Evolutionary conservation across 2,329 filamentous ascomycete species (phyloP).

Genomic region (Epichloe elymi): DNA sequence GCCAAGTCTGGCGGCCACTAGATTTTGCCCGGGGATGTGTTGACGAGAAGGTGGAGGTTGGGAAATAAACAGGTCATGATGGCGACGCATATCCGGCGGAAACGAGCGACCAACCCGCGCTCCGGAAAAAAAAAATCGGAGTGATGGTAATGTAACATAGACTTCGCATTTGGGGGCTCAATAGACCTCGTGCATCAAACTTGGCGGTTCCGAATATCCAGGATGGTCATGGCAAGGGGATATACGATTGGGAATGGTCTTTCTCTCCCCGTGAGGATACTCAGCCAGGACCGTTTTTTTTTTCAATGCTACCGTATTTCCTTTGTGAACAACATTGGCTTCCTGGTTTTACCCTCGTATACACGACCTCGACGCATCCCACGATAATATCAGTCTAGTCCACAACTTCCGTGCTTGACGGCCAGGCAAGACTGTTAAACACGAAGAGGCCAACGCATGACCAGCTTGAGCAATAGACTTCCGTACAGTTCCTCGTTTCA

Average conservation of each 20-base stretch:
- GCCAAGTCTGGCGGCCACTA: slow-evolving; percentile 36
- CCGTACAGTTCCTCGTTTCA: too few species aligned
- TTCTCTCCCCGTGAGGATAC: background rate
- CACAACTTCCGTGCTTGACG: too few species aligned
- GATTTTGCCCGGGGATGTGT: slow-evolving; percentile 11
- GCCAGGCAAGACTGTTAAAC: too few species aligned
- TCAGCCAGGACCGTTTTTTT: too few species aligned
- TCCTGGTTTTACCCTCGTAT: too few species aligned
- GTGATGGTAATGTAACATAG: slow-evolving; percentile 30
- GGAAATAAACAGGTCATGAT: slow-evolving; percentile 5
- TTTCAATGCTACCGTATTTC: background rate
- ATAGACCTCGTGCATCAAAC: slow-evolving; percentile 18
- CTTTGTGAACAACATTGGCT: background rate
- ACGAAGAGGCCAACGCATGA: too few species aligned
- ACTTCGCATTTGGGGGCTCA: slow-evolving; percentile 19
- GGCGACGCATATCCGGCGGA: slow-evolving; percentile 14
- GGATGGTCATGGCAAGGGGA: background rate
- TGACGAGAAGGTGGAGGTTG: slow-evolving; percentile 6
- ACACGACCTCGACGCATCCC: too few species aligned
- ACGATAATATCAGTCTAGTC: too few species aligned
- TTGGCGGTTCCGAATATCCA: background rate
- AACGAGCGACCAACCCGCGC: slow-evolving; percentile 9
- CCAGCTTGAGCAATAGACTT: too few species aligned
- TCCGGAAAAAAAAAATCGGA: slow-evolving; percentile 7
- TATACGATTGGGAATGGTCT: too few species aligned